Evolutionary conservation across 768 basidiomycete genomes (phyloP), one percentile per base, ranked within the genome.

Genomic region (Leccinum ochraceum): DNA sequence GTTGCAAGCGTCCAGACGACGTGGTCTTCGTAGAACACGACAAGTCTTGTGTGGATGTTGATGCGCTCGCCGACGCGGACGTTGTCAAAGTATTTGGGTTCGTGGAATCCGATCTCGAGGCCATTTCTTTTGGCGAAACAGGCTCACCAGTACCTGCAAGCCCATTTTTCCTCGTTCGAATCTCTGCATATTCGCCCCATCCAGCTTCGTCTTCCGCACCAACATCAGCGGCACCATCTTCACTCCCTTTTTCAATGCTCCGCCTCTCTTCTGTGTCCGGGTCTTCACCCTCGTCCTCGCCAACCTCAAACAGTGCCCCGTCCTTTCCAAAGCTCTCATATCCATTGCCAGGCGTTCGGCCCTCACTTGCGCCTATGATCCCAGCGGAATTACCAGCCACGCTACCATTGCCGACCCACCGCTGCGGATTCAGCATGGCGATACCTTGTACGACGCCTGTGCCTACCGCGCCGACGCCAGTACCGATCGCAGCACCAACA

Each of bases 391-490:
- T 53, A 50, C 53, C 60, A 16, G 48, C 56, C 5, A 54, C 56
- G 26, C 60, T 53, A 4, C 52, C 73, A 16, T 72, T 74, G 16
- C 86, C 87, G 9, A 81, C 86, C 93, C 92, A 96, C 59, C 89
- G 80, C 69, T 91, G 87, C 1, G 94, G 94, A 69, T 95, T 95
- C 36, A 95, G 79, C 92, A 94, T 95, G 1, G 88, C 79, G 39
- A 95, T 87, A 1, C 94, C 94, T 59, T 88, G 89, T 3, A 87
- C 92, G 3, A 93, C 90, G 8, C 87, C 90, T 3, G 78, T 85
- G 0, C 89, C 86, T 3, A 54, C 86, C 82, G 34, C 88, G 1
- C 62, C 74, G 0, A 82, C 87, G 13, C 83, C 87, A 3, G 63
- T 70, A 8, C 88, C 87, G 8, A 90, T 87, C 11, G 69, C 76